Percentiles rank a stretch among this genome's conserved stretches.
These are phyloP conservation scores for Candida taoyuanica DNA, from an alignment of 805 yeast genomes.

Conservation along the genomic window DNA sequence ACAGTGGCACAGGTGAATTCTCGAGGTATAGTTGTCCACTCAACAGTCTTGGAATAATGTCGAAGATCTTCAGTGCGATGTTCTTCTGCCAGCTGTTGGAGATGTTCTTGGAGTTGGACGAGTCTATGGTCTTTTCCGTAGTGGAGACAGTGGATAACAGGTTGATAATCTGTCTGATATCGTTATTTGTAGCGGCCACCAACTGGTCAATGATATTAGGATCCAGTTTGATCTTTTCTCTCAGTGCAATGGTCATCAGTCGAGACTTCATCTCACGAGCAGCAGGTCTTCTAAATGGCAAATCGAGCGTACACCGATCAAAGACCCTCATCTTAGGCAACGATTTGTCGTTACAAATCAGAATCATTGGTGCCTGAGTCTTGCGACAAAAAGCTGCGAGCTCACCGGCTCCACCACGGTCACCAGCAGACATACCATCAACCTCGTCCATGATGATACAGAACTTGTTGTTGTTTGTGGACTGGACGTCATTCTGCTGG, in stretches of 20 bases:
- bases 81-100: constrained; percentile 82
- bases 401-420: constrained; percentile 97
- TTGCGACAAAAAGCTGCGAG: constrained; percentile 80
- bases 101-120: constrained; percentile 57
- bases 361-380: constrained; percentile 84
- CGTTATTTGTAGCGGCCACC: constrained; percentile 81
- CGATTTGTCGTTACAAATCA: constrained; percentile 89
- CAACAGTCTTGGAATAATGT: constrained; percentile 67
- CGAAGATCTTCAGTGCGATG: constrained; percentile 88
- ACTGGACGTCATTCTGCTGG: constrained; percentile 31
- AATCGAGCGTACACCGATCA: constrained; percentile 73
- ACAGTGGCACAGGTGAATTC: constrained; percentile 49
- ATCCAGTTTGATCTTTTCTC: constrained; percentile 79
- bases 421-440: constrained; percentile 99
- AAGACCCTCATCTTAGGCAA: constrained; percentile 96
- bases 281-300: constrained; percentile 86
- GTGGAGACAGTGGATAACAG: constrained; percentile 78
- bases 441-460: constrained; percentile 97
- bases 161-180: constrained; percentile 91
- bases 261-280: constrained; percentile 78
- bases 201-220: constrained; percentile 78
- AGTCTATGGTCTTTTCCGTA: constrained; percentile 60
- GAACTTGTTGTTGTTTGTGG: constrained; percentile 48
- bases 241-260: constrained; percentile 81
- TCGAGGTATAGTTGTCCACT: constrained; percentile 55